Conservation (phyloP, 164 flowering plant species). For the Berberis vulgaris region DNA sequence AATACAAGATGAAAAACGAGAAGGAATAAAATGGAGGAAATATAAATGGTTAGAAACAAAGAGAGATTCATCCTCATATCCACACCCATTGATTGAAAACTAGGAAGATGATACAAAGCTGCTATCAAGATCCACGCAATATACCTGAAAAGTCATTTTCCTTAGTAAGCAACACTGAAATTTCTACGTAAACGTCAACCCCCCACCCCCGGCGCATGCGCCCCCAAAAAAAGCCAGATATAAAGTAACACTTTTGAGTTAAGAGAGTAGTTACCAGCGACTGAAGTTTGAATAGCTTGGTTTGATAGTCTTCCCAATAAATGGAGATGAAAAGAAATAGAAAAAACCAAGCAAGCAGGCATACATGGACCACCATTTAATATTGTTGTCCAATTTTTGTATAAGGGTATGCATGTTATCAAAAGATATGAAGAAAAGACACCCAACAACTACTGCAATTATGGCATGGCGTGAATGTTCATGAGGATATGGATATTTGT, state of each 20-base stretch:
- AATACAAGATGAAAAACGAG: constrained; percentile 81
- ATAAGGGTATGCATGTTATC: constrained; percentile 88
- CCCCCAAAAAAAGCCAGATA: neutral
- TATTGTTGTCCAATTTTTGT: constrained; percentile 75
- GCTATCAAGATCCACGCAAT: constrained; percentile 91
- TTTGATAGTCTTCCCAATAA: constrained; percentile 82
- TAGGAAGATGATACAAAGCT: constrained; percentile 94
- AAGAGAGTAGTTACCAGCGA: constrained; percentile 55
- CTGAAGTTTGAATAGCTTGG: constrained; percentile 98
- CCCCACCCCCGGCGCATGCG: neutral
- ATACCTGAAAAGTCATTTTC: constrained; percentile 44
- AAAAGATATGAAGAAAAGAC: constrained; percentile 91
- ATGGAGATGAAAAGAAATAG: constrained; percentile 96
- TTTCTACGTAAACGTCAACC: neutral
- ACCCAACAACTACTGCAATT: constrained; percentile 80
- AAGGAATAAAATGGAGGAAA: constrained; percentile 80
- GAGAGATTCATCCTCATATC: constrained; percentile 99
- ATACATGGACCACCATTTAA: constrained; percentile 99
- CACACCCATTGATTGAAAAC: constrained; percentile 99
- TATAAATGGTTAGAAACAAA: constrained; percentile 68
- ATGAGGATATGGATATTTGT: constrained; percentile 88
- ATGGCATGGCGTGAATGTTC: constrained; percentile 96
- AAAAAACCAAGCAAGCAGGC: constrained; percentile 90
- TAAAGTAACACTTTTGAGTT: neutral
- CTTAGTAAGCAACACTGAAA: too few relatives aligned